These are phyloP conservation scores for Marsdenia floribunda DNA, from an alignment of 257 asterid species.

Conservation along the genomic window DNA sequence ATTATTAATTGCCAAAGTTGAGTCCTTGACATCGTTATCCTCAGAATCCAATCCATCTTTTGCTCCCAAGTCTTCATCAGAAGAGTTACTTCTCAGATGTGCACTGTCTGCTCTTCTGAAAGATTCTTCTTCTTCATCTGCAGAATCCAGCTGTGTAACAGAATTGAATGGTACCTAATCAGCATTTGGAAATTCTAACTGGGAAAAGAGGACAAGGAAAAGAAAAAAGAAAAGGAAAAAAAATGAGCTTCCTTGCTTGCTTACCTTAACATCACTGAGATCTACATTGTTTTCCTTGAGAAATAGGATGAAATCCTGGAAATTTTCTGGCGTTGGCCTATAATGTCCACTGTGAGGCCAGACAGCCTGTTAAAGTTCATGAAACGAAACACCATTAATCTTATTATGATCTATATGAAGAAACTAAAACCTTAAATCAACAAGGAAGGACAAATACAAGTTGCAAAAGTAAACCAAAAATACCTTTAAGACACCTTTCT, in stretches of 20 bases:
- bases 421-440: background rate
- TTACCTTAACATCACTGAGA: constrained; percentile 72
- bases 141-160: constrained; percentile 50
- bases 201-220: constrained; percentile 8
- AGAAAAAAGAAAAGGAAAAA: no score
- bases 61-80: constrained; percentile 55
- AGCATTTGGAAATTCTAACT: constrained; percentile 9
- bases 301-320: constrained; percentile 63
- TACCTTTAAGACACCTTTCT: constrained; percentile 79
- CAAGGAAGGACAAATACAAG: background rate
- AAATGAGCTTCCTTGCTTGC: background rate
- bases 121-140: constrained; percentile 52
- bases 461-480: no score
- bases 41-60: constrained; percentile 31
- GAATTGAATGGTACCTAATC: constrained; percentile 13
- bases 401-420: background rate
- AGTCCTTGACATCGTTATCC: constrained; percentile 25
- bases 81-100: constrained; percentile 48
- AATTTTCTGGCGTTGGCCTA: constrained; percentile 81
- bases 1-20: constrained; percentile 17
- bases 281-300: constrained; percentile 60
- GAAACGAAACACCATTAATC: constrained; percentile 7
- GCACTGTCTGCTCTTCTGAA: constrained; percentile 29
- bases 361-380: constrained; percentile 54
- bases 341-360: constrained; percentile 99